Base-by-base conservation (phyloP, 192 early-diverging fungal genomes). In the Pilaira anomala region DNA sequence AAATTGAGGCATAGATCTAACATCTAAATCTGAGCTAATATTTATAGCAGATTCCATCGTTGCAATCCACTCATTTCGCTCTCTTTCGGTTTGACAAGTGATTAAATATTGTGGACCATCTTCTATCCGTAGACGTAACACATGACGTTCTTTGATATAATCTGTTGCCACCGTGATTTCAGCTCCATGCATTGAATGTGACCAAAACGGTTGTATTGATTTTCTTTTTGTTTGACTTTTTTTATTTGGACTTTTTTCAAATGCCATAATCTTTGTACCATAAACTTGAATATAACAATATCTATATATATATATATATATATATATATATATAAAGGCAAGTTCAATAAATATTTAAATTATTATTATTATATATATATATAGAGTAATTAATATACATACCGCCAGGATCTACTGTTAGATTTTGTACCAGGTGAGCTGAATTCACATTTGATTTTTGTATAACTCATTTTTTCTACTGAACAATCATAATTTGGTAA, bases 391-490 rank as follows among this genome's bases (percentile, higher is more conserved):
- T 26, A 58, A 28, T 26, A 16, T 49, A 53, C 62, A 62, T 66
- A 75, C 73, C 54, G 79, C 80, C 80, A 82, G n/a, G 75, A 76
- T 55, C 80, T 64, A 33, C 74, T 59, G 7, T 73, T 73, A 1
- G 80, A 60, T 62, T 63, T 41, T 24, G 65, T 65, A 8, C 53
- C 66, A n/a, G 60, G 61, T 26, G 62, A 60, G 24, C 75, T 63
- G 19, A 73, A 58, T 56, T 82, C 80, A n/a, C 71, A 71, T 50
- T 82, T 82, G 33, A 78, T 63, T 24, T 63, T 59, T 0, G 72
- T 59, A 62, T 70, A 82, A 3, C 70, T 73, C 52, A 71, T 74
- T 9, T 75, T 50, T 22, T 75, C 71, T 11, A 82, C 76, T 2
- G 77, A 69, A 45, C 80, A 82, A 7, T 67, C 66, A 26, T 82